Evolutionary conservation across 139 green algal species (phyloP).

Genomic region (Desmodesmus armatus): DNA sequence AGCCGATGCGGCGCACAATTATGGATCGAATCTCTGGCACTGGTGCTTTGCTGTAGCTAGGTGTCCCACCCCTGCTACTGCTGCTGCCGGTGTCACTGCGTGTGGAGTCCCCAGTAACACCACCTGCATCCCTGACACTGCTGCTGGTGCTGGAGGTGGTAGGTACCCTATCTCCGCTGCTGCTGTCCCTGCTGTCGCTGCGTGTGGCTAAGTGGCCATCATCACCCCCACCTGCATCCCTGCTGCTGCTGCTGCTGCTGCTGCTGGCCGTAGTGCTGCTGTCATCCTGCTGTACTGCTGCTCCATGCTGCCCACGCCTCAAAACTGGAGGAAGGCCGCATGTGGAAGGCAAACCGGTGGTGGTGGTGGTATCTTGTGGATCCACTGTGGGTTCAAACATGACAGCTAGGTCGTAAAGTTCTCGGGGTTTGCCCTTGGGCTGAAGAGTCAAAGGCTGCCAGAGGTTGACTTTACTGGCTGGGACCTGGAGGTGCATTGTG

Average conservation of each 20-base stretch:
- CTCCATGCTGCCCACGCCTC: too few relatives aligned
- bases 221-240: not conserved
- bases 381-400: not conserved
- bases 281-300: too few relatives aligned
- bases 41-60: too few relatives aligned
- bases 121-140: not conserved
- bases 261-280: not conserved
- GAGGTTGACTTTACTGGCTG: not conserved
- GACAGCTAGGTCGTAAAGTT: not conserved
- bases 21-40: too few relatives aligned
- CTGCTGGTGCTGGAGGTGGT: too few relatives aligned
- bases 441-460: conserved; percentile 2
- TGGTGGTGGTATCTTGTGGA: too few relatives aligned
- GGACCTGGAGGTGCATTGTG: not conserved
- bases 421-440: not conserved
- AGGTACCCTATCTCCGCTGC: not conserved
- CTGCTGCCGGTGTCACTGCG: not conserved
- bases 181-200: not conserved
- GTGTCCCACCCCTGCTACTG: not conserved
- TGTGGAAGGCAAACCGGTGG: too few relatives aligned
- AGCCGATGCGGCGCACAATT: conserved; percentile 69
- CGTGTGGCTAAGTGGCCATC: too few relatives aligned
- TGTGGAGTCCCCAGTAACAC: not conserved
- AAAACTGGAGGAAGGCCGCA: too few relatives aligned
- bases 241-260: conserved; percentile 1